Conservation (phyloP, 176 grass and related monocot species). For the Hsuehochloa calcarea region DNA sequence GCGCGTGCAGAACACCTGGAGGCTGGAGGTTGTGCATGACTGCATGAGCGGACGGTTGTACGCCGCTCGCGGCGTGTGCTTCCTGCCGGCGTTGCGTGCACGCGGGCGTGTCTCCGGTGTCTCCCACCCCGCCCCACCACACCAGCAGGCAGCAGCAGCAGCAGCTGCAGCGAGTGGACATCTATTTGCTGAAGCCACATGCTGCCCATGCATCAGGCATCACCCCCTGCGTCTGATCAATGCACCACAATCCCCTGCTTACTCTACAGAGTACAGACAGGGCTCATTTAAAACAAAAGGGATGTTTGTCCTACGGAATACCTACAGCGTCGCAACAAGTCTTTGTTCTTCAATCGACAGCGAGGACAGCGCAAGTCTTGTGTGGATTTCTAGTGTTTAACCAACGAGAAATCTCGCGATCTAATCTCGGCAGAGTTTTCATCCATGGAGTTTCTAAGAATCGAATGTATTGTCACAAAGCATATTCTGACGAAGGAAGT, state of each 20-base stretch:
- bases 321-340: neutral
- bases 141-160: neutral
- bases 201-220: neutral
- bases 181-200: slow-evolving; percentile 11
- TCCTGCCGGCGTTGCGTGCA: slow-evolving; percentile 13
- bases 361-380: neutral
- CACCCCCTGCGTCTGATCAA: slow-evolving; percentile 7
- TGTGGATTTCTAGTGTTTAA: neutral
- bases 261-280: neutral
- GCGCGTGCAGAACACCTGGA: neutral
- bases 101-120: slow-evolving; percentile 11
- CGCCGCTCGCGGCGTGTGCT: neutral
- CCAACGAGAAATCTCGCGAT: neutral
- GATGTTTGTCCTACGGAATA: neutral
- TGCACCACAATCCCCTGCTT: neutral
- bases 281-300: neutral
- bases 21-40: neutral
- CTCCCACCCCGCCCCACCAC: neutral
- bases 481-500: neutral
- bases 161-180: slow-evolving; percentile 7
- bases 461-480: neutral
- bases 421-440: neutral
- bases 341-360: neutral
- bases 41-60: neutral
- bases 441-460: neutral